A percentile compares a stretch with the other conserved stretches of the same genome.
Evolutionary conservation across 1,284 basidiomycete genomes (phyloP).

Genomic region (Trametes hirsuta): DNA sequence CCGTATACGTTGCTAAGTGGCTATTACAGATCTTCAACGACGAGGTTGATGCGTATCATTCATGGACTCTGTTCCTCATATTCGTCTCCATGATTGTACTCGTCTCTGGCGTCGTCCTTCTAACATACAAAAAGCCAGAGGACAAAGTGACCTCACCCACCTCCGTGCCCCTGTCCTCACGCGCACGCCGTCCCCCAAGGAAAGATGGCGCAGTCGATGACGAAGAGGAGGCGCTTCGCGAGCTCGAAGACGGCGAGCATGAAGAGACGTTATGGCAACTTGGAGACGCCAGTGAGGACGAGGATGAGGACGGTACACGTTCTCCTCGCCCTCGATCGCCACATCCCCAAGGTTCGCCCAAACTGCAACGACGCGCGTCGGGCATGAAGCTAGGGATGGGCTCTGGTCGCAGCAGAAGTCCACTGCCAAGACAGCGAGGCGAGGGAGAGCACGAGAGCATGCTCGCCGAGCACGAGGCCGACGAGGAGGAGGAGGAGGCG

Average conservation of each 20-base stretch:
- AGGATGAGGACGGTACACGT: slow-evolving; percentile 37
- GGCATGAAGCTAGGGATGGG: slow-evolving; percentile 15
- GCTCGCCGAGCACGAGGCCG: slow-evolving; percentile 28
- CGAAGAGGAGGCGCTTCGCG: slow-evolving; percentile 42
- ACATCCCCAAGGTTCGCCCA: slow-evolving; percentile 3
- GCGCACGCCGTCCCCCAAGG: slow-evolving; percentile 15
- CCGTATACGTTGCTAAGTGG: neutral
- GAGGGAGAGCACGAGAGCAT: slow-evolving; percentile 33
- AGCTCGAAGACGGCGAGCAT: slow-evolving; percentile 38
- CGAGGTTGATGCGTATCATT: slow-evolving; percentile 79
- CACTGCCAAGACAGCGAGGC: neutral
- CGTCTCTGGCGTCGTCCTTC: slow-evolving; percentile 83
- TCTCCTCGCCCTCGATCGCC: slow-evolving; percentile 17
- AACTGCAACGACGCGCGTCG: slow-evolving; percentile 13
- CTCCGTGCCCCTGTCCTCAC: slow-evolving; percentile 18
- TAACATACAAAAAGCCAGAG: slow-evolving; percentile 85
- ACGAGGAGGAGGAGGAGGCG: slow-evolving; percentile 26
- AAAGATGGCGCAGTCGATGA: slow-evolving; percentile 26
- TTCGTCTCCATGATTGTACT: slow-evolving; percentile 84
- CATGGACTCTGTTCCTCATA: slow-evolving; percentile 87
- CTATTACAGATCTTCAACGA: slow-evolving; percentile 69
- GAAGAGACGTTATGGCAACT: slow-evolving; percentile 65
- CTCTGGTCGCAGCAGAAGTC: slow-evolving; percentile 5
- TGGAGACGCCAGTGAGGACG: slow-evolving; percentile 66
- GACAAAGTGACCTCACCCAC: slow-evolving; percentile 24